Evolutionary conservation across 1,284 basidiomycete genomes (phyloP).

Genomic region (Albatrellus sp.): DNA sequence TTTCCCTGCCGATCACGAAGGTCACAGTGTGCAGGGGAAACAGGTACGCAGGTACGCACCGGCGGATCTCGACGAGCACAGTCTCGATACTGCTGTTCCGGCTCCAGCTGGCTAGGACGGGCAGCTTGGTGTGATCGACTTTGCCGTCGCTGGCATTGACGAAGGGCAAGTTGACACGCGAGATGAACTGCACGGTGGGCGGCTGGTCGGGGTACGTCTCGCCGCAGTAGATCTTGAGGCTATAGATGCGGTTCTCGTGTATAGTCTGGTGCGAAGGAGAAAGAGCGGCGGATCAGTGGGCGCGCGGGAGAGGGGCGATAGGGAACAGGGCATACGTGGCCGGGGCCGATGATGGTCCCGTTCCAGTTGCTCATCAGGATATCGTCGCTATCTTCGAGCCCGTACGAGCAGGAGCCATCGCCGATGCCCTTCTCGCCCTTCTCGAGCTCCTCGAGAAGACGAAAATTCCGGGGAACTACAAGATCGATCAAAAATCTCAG

Average conservation of each 20-base stretch:
- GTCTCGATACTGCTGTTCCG: slow-evolving; percentile 74
- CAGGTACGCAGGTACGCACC: slow-evolving; percentile 34
- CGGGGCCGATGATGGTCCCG: slow-evolving; percentile 96
- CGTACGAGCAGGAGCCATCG: slow-evolving; percentile 94
- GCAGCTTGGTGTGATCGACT: slow-evolving; percentile 63
- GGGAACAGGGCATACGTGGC: slow-evolving; percentile 55
- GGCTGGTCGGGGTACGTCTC: slow-evolving; percentile 72
- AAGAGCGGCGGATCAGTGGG: slow-evolving; percentile 3
- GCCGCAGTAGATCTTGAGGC: slow-evolving; percentile 83
- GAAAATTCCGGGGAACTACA: slow-evolving; percentile 91
- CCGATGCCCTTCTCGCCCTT: slow-evolving; percentile 99
- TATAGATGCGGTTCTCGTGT: slow-evolving; percentile 98
- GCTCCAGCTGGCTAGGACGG: slow-evolving; percentile 65
- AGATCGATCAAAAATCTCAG: not conserved
- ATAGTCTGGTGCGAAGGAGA: slow-evolving; percentile 50
- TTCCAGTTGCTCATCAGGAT: slow-evolving; percentile 98
- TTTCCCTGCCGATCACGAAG: slow-evolving; percentile 51
- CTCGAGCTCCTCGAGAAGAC: slow-evolving; percentile 94
- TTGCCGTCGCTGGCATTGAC: slow-evolving; percentile 68
- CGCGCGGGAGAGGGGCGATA: slow-evolving; percentile 10
- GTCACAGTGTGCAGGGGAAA: not conserved
- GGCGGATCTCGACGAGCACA: slow-evolving; percentile 82
- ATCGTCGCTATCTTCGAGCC: slow-evolving; percentile 86
- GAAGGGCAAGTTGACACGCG: slow-evolving; percentile 92
- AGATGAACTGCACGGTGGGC: slow-evolving; percentile 77